These are phyloP conservation scores for Rhodotorula toruloides DNA, from an alignment of 768 basidiomycete genomes.

Conservation along the genomic window DNA sequence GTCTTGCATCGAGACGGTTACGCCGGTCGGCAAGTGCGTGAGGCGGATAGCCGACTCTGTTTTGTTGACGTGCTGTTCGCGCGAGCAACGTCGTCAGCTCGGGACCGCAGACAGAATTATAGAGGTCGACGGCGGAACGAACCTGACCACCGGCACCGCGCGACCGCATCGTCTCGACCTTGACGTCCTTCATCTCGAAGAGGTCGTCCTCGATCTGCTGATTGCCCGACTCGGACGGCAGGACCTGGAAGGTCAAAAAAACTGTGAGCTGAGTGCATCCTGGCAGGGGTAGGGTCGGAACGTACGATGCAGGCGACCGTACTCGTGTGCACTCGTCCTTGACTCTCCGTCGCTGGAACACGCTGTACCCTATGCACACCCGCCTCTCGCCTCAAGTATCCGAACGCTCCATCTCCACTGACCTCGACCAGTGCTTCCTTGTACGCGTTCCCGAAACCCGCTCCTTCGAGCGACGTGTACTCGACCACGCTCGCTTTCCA, in stretches of 20 bases:
- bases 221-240: slow-evolving; percentile 67
- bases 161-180: slow-evolving; percentile 88
- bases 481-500: slow-evolving; percentile 57
- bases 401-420: slow-evolving; percentile 71
- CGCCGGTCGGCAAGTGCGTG: slow-evolving; percentile 85
- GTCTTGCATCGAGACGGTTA: slow-evolving; percentile 97
- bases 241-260: slow-evolving; percentile 55
- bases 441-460: slow-evolving; percentile 46
- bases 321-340: slow-evolving; percentile 84
- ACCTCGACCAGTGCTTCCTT: slow-evolving; percentile 76
- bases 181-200: slow-evolving; percentile 72
- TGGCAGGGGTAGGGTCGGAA: too few relatives aligned
- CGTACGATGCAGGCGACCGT: slow-evolving; percentile 84
- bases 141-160: slow-evolving; percentile 97
- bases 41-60: slow-evolving; percentile 95
- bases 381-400: slow-evolving; percentile 77
- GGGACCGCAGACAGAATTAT: not conserved
- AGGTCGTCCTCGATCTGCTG: slow-evolving; percentile 62
- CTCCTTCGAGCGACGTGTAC: slow-evolving; percentile 28
- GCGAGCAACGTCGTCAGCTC: not conserved
- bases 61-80: slow-evolving; percentile 83
- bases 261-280: slow-evolving; percentile 1
- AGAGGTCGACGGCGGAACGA: slow-evolving; percentile 27
- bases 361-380: slow-evolving; percentile 95
- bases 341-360: slow-evolving; percentile 82